Evolutionary conservation across 495 filamentous ascomycete species (phyloP).

Genomic region (Hamigera avellanea): DNA sequence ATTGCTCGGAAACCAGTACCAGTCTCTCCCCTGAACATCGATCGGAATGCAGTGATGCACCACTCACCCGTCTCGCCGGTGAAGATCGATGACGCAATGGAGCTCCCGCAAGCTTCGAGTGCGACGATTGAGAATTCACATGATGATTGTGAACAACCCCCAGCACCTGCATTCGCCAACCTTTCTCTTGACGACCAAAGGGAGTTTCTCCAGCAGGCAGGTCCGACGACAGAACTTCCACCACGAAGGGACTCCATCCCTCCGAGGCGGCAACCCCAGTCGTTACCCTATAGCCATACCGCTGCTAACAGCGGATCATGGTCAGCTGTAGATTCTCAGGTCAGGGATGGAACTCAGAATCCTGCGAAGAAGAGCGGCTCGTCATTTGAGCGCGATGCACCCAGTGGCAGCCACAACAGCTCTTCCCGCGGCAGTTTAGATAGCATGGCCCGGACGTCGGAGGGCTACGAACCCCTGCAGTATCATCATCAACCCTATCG

Average conservation of each 20-base stretch:
- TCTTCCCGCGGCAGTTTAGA: constrained; percentile 32
- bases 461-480: constrained; percentile 34
- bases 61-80: constrained; percentile 29
- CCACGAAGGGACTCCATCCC: constrained; percentile 28
- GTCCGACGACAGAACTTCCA: constrained; percentile 28
- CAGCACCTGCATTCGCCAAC: constrained; percentile 15
- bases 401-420: constrained; percentile 15
- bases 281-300: constrained; percentile 18
- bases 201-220: constrained; percentile 23
- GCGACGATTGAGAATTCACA: constrained; percentile 19
- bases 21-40: constrained; percentile 7
- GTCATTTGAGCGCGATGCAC: constrained; percentile 13
- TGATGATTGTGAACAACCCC: constrained; percentile 13
- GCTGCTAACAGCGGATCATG: constrained; percentile 30
- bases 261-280: constrained; percentile 5
- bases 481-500: constrained; percentile 39
- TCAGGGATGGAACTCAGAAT: constrained; percentile 3
- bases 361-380: constrained; percentile 14
- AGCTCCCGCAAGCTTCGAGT: constrained; percentile 21
- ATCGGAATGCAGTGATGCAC: constrained; percentile 16
- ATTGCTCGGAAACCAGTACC: constrained; percentile 18
- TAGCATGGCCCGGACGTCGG: constrained; percentile 20
- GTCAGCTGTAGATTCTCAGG: constrained; percentile 22
- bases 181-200: constrained; percentile 24
- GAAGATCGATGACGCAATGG: constrained; percentile 22